phyloP scores from a whole-genome alignment of 164 flowering plant species.

The Sextonia rubra region DNA sequence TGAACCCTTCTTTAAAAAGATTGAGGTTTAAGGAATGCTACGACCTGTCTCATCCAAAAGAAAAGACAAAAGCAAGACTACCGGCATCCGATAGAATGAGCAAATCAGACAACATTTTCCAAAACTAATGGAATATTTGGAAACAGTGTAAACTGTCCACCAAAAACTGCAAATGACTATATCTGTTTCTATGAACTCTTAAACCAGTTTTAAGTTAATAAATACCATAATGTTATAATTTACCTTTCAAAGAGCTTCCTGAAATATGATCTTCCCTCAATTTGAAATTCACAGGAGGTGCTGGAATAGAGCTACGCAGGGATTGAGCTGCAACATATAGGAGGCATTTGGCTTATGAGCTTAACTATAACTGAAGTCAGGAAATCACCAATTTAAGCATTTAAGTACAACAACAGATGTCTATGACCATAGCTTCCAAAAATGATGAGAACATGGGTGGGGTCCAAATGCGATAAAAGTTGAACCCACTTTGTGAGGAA shows the following conservation, averaged over 20 bases:
- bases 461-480: too few relatives aligned
- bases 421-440: background rate
- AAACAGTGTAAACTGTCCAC: background rate
- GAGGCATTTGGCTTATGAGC: background rate
- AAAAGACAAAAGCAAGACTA: background rate
- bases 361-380: background rate
- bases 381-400: slow-evolving; percentile 5
- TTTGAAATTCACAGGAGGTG: slow-evolving; percentile 72
- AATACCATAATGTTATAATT: background rate
- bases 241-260: slow-evolving; percentile 94
- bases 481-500: too few relatives aligned
- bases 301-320: slow-evolving; percentile 63
- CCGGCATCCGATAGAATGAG: too few relatives aligned
- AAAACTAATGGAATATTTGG: too few relatives aligned
- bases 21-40: too few relatives aligned
- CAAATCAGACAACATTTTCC: too few relatives aligned
- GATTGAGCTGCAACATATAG: slow-evolving; percentile 51
- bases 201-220: background rate
- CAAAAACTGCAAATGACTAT: background rate
- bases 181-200: background rate
- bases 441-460: too few relatives aligned
- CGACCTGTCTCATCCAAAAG: too few relatives aligned
- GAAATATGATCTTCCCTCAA: slow-evolving; percentile 84
- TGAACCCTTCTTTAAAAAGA: too few relatives aligned
- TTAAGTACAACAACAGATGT: slow-evolving; percentile 2